Base-by-base conservation (phyloP, 2,329 filamentous ascomycete genomes). In the Phialophora verrucosa region DNA sequence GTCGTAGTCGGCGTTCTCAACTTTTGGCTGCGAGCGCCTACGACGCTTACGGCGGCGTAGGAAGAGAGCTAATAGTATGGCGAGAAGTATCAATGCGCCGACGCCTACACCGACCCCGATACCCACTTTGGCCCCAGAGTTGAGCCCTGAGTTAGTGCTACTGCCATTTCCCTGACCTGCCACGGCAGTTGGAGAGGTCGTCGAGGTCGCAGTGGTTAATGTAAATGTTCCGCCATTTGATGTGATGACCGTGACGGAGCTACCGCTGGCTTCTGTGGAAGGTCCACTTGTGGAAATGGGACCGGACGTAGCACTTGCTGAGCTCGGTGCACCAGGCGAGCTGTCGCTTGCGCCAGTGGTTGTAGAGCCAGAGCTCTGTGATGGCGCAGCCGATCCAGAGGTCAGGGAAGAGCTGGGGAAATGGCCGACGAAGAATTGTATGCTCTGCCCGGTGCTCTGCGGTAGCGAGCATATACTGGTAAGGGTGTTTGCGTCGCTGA, bases 391-490 rank as follows among this genome's bases (percentile, higher is more conserved):
- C 44, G 62, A 59, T 4, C 35, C 57, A 47, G 63, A 35, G 20
- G 57, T n/a, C 10, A 55, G 14, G 27, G 23, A n/a, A 60, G 63
- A 62, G 47, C 55, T 72, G 14, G 75, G 75, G 8, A 73, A 68
- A 35, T 70, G 64, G 29, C 72, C 73, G n/a, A 71, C 66, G 56
- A 72, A 67, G 20, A 71, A 72, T 47, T 64, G 64, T 14, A 77
- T 74, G 59, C 72, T 75, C 2, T 71, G 74, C 27, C 74, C 74
- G 1, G 67, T 32, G 0, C 64, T 56, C 0, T 64, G 65, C 8
- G 76, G 76, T 32, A 78, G 71, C n/a, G 65, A 69, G 8, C 73
- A 75, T 8, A 74, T 69, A 59, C 73, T 72, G 1, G 64, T 63
- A 23, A 78, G 74, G 4, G 60, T 63, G n/a, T 72, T 64, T 0